These are phyloP conservation scores for Murraya koenigii DNA, from an alignment of 345 rosid species.

Conservation along the genomic window DNA sequence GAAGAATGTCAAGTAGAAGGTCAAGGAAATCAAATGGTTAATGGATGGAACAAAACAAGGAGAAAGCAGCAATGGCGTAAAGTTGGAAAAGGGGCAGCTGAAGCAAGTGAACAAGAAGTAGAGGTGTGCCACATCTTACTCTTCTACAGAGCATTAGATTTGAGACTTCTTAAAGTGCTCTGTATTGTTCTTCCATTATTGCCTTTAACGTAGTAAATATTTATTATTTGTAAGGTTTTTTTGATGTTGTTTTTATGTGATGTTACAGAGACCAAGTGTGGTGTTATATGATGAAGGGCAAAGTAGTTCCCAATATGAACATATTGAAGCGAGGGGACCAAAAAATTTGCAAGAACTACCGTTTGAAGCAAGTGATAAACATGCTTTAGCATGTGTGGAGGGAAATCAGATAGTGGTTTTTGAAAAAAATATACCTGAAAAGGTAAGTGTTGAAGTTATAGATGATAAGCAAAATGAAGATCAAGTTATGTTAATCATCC, in stretches of 20 bases:
- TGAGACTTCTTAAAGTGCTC: background rate
- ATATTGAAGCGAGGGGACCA: background rate
- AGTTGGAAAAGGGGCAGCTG: background rate
- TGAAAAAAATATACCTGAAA: background rate
- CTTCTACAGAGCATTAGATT: background rate
- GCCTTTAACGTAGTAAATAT: background rate
- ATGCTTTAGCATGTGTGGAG: background rate
- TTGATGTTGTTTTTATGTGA: background rate
- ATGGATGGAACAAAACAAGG: background rate
- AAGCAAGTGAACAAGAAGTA: background rate
- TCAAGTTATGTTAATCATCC: background rate
- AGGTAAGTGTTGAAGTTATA: background rate
- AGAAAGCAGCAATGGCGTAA: background rate
- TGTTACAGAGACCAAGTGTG: constrained; percentile 5
- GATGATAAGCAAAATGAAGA: background rate
- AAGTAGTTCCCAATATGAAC: background rate
- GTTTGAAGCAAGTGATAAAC: background rate
- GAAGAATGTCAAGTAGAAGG: background rate
- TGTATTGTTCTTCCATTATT: background rate
- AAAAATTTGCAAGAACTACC: background rate
- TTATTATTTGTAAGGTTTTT: background rate
- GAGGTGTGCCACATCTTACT: constrained; percentile 11
- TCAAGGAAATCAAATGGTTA: background rate
- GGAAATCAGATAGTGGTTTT: background rate
- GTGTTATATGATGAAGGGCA: background rate